Base-by-base conservation (phyloP, 2,329 filamentous ascomycete genomes). In the Lecanicillium sp. region DNA sequence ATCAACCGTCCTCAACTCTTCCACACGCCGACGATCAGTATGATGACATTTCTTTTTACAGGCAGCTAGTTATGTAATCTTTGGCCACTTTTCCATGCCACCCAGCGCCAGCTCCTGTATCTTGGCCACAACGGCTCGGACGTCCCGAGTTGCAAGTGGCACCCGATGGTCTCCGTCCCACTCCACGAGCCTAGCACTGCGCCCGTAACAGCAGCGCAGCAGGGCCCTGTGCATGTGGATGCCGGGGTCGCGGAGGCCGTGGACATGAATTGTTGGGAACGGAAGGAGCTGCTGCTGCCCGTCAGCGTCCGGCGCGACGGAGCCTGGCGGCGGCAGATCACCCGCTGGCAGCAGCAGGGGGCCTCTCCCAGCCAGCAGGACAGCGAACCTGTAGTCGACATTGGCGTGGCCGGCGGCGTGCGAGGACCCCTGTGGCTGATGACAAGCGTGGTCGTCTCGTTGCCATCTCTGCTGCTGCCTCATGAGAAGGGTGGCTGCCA, bases 371-470 rank as follows among this genome's bases (percentile, higher is more conserved):
- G 30, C 30, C 11, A 33, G 11, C 14, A 33, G 30, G 6, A 33
- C 4, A 15, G 30, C 30, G 9, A 33, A 33, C 5, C n/a, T 4
- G 5, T 17, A 33, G 15, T 15, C 30, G 2, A 15, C n/a, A 15
- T 1, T 8, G 2, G 19, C 3, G 8, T 15, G n/a, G 4, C 4
- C 4, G 5, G 4, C 4, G 3, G 4, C 7, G 2, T 14, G n/a
- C 1, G n/a, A 15, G 2, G 6, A 5, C 4, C 3, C 30, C 11
- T 4, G 15, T n/a, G n/a, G n/a, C n/a, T n/a, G n/a, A n/a, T n/a
- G n/a, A n/a, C n/a, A n/a, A n/a, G n/a, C n/a, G n/a, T n/a, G n/a
- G n/a, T n/a, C n/a, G n/a, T n/a, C n/a, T n/a, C n/a, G n/a, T n/a
- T n/a, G n/a, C n/a, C n/a, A n/a, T n/a, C n/a, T n/a, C 30, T 17